These are phyloP conservation scores for Viridothelium virens DNA, from an alignment of 495 filamentous ascomycete genomes.

Conservation along the genomic window DNA sequence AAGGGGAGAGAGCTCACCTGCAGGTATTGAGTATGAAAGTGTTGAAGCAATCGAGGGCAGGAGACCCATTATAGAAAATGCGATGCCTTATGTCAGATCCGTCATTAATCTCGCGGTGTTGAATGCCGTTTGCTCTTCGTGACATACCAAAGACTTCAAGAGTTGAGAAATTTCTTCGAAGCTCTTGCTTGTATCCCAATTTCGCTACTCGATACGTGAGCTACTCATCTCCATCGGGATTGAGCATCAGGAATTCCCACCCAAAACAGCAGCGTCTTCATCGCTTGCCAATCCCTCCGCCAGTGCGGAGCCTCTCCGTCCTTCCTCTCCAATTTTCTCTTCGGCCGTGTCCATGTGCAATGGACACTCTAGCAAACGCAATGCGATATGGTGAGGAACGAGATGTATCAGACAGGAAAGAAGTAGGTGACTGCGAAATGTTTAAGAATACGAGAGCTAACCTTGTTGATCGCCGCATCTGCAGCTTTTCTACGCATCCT, in stretches of 20 bases:
- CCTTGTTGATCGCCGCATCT: no score
- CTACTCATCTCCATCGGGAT: background rate
- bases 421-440: no score
- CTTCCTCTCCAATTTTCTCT: conserved; percentile 2
- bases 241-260: conserved; percentile 13
- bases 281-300: conserved; percentile 20
- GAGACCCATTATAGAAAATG: conserved; percentile 66
- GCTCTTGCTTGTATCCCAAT: conserved; percentile 64
- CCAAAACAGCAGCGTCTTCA: conserved; percentile 22
- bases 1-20: background rate
- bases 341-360: background rate
- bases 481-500: no score
- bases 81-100: conserved; percentile 42
- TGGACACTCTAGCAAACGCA: background rate
- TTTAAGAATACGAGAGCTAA: no score
- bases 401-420: no score
- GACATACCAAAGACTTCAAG: conserved; percentile 53
- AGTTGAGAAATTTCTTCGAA: conserved; percentile 57
- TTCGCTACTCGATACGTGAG: conserved; percentile 34
- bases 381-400: background rate
- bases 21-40: conserved; percentile 54
- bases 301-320: conserved; percentile 7
- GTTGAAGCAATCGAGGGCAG: conserved; percentile 64
- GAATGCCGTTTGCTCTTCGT: background rate
- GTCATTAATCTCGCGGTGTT: background rate